Evolutionary conservation across 176 grass and related monocot genomes (phyloP).

Genomic region (Pontederia paniculata): DNA sequence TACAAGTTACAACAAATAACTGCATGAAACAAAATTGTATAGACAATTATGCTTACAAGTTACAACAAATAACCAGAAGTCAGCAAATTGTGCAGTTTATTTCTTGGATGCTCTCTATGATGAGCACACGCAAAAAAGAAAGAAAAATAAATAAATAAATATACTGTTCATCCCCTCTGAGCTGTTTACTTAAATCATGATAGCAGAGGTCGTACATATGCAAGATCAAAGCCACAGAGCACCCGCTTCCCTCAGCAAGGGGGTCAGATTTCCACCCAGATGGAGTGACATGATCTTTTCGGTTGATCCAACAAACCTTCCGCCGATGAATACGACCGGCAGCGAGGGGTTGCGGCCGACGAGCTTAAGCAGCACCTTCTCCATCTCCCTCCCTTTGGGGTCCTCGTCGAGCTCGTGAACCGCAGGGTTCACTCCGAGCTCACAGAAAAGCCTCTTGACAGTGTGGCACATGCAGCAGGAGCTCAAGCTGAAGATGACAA

Average conservation of each 20-base stretch:
- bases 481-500: conserved; percentile 17
- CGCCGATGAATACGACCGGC: conserved; percentile 17
- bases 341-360: not conserved
- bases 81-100: too few species aligned
- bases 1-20: too few species aligned
- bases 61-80: too few species aligned
- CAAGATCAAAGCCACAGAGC: conserved; percentile 12
- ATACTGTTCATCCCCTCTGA: too few species aligned
- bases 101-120: too few species aligned
- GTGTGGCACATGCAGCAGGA: conserved; percentile 20
- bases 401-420: conserved; percentile 13
- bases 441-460: conserved; percentile 7
- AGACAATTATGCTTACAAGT: too few species aligned
- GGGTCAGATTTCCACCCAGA: conserved; percentile 5
- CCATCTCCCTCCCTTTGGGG: conserved; percentile 11
- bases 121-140: too few species aligned
- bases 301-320: conserved; percentile 13
- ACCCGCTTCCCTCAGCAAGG: conserved; percentile 7
- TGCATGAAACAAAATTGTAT: too few species aligned
- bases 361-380: conserved; percentile 1
- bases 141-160: too few species aligned
- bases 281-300: conserved; percentile 23
- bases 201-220: too few species aligned
- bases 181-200: too few species aligned
- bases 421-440: conserved; percentile 13